Evolutionary conservation across 805 yeast genomes (phyloP).

Genomic region (Cyberlindnera veronae): DNA sequence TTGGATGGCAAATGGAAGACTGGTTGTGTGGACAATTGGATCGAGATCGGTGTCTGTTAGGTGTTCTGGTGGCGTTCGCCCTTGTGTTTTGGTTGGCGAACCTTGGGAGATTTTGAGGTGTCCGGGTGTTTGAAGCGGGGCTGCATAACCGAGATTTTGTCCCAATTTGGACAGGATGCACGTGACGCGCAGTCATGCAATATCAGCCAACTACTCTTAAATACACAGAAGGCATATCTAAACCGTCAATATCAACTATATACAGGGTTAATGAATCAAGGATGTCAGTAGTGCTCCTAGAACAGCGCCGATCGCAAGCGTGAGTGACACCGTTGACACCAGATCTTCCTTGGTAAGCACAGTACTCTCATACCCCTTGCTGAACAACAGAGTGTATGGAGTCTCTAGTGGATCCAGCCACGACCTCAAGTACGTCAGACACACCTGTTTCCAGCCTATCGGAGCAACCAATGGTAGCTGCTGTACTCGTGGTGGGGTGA

Average conservation of each 20-base stretch:
- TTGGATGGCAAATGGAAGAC: no score
- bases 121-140: not conserved
- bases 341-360: slow-evolving; percentile 8
- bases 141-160: no score
- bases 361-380: slow-evolving; percentile 3
- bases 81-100: not conserved
- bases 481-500: slow-evolving; percentile 18
- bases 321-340: slow-evolving; percentile 8
- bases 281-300: slow-evolving; percentile 10
- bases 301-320: slow-evolving; percentile 10
- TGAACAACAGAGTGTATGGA: slow-evolving; percentile 15
- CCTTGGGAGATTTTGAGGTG: not conserved
- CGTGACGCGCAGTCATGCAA: no score
- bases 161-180: no score
- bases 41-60: not conserved
- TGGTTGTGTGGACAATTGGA: no score
- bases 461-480: slow-evolving; percentile 16
- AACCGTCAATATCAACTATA: no score
- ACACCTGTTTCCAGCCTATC: not conserved
- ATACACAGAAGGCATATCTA: no score
- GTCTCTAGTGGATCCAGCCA: slow-evolving; percentile 9
- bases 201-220: no score
- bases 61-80: not conserved
- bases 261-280: no score
- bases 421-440: not conserved